phyloP scores from a whole-genome alignment of 306 rosid genomes.

The Pyrus betulifolia region DNA sequence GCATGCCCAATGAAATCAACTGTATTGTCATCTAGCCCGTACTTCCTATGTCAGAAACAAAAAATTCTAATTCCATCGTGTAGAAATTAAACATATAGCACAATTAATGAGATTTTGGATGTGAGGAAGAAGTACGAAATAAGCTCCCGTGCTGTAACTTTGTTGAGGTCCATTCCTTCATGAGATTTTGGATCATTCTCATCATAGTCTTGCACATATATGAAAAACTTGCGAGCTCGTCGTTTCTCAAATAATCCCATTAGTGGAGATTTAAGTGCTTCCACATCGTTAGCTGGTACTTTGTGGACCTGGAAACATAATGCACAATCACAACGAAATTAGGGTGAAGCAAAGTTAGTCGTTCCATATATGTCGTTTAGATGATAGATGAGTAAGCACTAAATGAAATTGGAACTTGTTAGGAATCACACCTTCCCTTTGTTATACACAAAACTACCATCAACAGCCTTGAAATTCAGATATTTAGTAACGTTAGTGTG shows the following conservation, averaged over 20 bases:
- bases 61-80: background rate
- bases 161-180: constrained; percentile 62
- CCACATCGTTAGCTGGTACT: constrained; percentile 77
- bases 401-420: background rate
- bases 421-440: constrained; percentile 54
- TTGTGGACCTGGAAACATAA: constrained; percentile 46
- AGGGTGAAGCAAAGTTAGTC: background rate
- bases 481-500: constrained; percentile 82
- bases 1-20: constrained; percentile 80
- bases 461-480: constrained; percentile 69
- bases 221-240: constrained; percentile 68
- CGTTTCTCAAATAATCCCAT: constrained; percentile 86
- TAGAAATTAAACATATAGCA: background rate
- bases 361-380: background rate
- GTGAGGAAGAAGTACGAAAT: constrained; percentile 39
- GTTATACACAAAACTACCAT: constrained; percentile 75
- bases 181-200: constrained; percentile 65
- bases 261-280: constrained; percentile 65
- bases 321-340: background rate
- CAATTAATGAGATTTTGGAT: background rate
- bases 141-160: constrained; percentile 62
- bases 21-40: constrained; percentile 81
- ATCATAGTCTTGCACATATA: constrained; percentile 70
- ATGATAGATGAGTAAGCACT: background rate
- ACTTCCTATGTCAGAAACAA: constrained; percentile 38